These are phyloP conservation scores for Sanghuangporus weigelae DNA, from an alignment of 1,284 basidiomycete genomes.

Conservation along the genomic window DNA sequence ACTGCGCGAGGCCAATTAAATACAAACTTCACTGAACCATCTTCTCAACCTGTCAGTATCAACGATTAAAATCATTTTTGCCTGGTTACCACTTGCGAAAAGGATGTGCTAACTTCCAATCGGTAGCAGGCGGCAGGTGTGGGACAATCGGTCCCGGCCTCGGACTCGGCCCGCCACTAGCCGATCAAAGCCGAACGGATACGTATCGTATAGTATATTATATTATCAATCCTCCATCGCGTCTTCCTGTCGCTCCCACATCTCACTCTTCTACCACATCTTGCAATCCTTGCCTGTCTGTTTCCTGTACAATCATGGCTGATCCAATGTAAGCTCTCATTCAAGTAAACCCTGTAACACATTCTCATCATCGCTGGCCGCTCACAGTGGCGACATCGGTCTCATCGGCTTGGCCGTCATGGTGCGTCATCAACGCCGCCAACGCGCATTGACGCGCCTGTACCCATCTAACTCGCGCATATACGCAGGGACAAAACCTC, in stretches of 20 bases:
- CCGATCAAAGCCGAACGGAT: background rate
- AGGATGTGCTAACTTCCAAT: background rate
- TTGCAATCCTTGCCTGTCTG: background rate
- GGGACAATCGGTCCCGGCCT: background rate
- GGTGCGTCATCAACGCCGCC: constrained; percentile 43
- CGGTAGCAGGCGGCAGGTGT: background rate
- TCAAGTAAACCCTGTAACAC: background rate
- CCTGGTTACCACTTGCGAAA: background rate
- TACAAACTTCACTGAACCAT: background rate
- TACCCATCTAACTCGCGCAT: constrained; percentile 10
- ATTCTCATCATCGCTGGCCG: background rate
- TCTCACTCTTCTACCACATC: constrained; percentile 6
- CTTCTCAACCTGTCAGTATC: background rate
- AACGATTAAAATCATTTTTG: background rate
- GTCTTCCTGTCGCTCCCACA: background rate
- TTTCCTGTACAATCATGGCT: constrained; percentile 7
- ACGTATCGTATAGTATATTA: background rate
- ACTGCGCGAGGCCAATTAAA: background rate
- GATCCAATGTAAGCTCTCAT: constrained; percentile 14
- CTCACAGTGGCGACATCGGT: constrained; percentile 78
- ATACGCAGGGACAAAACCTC: constrained; percentile 82
- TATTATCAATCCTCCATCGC: constrained; percentile 12
- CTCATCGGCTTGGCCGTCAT: constrained; percentile 97
- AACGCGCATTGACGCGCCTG: constrained; percentile 9
- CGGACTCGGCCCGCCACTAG: background rate